A percentile compares a stretch with the other conserved stretches of the same genome.
Evolutionary conservation across 2,329 filamentous ascomycete species (phyloP).

Genomic region (Phyllosticta citrichinensis): DNA sequence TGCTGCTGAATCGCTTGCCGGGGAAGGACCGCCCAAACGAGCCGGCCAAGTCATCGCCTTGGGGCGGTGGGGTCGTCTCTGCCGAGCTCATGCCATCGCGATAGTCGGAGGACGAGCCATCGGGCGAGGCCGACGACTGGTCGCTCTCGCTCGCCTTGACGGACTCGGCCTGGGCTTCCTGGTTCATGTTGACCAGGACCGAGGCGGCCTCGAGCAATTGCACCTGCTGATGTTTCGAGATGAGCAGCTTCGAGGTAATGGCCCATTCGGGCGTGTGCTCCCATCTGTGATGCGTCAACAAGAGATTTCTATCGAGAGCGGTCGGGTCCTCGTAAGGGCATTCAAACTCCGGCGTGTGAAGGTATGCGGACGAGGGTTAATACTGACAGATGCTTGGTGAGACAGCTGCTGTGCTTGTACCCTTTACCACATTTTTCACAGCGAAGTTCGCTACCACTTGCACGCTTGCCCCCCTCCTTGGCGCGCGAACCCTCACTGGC

Average conservation of each 20-base stretch:
- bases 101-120: slow-evolving; percentile 68
- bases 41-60: slow-evolving; percentile 49
- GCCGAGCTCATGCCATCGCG: slow-evolving; percentile 69
- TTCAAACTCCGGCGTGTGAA: slow-evolving; percentile 29
- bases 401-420: slow-evolving; percentile 99
- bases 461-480: slow-evolving; percentile 66
- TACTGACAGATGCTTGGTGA: slow-evolving; percentile 99
- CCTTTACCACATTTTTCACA: slow-evolving; percentile 98
- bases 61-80: slow-evolving; percentile 83
- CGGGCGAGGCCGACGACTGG: slow-evolving; percentile 70
- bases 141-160: slow-evolving; percentile 65
- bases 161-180: slow-evolving; percentile 49
- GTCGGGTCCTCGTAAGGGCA: slow-evolving; percentile 18
- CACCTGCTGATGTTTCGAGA: slow-evolving; percentile 98
- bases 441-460: slow-evolving; percentile 74
- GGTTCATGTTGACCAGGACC: slow-evolving; percentile 87
- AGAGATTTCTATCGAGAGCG: neutral
- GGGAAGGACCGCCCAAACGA: slow-evolving; percentile 28
- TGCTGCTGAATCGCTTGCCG: slow-evolving; percentile 38
- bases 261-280: slow-evolving; percentile 99
- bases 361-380: slow-evolving; percentile 34
- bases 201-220: slow-evolving; percentile 93
- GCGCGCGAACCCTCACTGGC: slow-evolving; percentile 82
- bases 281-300: slow-evolving; percentile 57
- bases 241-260: slow-evolving; percentile 90